These are phyloP conservation scores for Letharia lupina DNA, from an alignment of 495 filamentous ascomycete species.

Conservation along the genomic window DNA sequence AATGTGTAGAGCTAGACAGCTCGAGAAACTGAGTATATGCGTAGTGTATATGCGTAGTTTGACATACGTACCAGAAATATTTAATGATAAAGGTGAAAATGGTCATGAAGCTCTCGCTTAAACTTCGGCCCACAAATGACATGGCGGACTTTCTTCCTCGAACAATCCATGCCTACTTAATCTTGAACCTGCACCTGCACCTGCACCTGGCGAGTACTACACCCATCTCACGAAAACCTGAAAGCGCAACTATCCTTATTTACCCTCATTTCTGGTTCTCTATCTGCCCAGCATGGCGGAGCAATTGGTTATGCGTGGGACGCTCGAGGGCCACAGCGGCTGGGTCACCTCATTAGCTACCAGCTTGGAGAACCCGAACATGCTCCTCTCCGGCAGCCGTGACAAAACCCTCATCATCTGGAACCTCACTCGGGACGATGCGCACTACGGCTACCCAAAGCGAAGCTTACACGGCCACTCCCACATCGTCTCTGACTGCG, in stretches of 20 bases:
- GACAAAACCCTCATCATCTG: conserved; percentile 99
- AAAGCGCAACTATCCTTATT: neutral
- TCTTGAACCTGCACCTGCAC: neutral
- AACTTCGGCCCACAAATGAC: conserved; percentile 17
- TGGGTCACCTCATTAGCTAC: conserved; percentile 78
- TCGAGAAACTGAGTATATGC: neutral
- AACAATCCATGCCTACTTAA: neutral
- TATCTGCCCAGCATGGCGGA: conserved; percentile 63
- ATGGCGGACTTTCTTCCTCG: neutral
- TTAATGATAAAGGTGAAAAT: neutral
- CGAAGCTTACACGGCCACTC: conserved; percentile 96
- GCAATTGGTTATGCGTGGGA: conserved; percentile 93
- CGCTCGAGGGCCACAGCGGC: conserved; percentile 89
- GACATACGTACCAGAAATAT: neutral
- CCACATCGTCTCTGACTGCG: conserved; percentile 99
- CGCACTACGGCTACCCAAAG: conserved; percentile 96
- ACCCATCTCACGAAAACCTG: neutral
- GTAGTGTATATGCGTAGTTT: neutral
- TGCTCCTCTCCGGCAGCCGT: conserved; percentile 94
- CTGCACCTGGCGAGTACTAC: neutral
- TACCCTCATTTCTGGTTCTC: neutral
- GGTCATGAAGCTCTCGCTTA: conserved; percentile 13
- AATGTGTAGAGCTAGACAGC: neutral
- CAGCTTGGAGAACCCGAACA: conserved; percentile 99
- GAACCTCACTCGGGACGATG: conserved; percentile 98